Percentiles rank a stretch among this genome's conserved stretches.
These are phyloP conservation scores for Xylariaceae sp. DNA, from an alignment of 2,329 filamentous ascomycete genomes.

Conservation along the genomic window DNA sequence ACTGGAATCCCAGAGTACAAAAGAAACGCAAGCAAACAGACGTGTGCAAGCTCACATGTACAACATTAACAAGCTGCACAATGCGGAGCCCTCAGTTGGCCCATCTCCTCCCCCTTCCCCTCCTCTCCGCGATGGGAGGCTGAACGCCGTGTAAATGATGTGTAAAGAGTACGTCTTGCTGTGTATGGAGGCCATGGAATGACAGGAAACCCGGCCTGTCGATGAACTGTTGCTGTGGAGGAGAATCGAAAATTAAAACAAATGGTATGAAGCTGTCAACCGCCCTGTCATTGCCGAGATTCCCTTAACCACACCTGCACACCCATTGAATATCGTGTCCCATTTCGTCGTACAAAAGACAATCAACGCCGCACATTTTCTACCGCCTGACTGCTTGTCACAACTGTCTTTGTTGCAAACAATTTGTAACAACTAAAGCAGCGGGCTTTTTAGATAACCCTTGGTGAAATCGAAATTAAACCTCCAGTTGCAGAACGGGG, in stretches of 20 bases:
- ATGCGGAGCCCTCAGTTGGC: conserved; percentile 7
- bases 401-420: conserved; percentile 9
- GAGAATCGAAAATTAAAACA: conserved; percentile 18
- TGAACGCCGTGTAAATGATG: conserved; percentile 21
- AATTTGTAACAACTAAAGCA: conserved; percentile 17
- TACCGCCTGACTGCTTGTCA: conserved; percentile 24
- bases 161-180: conserved; percentile 18
- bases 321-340: conserved; percentile 31
- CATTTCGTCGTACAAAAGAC: conserved; percentile 33
- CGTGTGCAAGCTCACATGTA: conserved; percentile 5
- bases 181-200: conserved; percentile 1
- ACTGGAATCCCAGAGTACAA: background rate
- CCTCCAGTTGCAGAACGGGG: conserved; percentile 1
- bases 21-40: background rate
- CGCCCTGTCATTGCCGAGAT: conserved; percentile 3
- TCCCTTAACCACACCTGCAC: conserved; percentile 21
- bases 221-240: conserved; percentile 1
- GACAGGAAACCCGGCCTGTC: conserved; percentile 5
- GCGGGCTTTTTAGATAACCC: background rate
- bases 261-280: conserved; percentile 16
- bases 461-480: conserved; percentile 7
- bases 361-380: conserved; percentile 29
- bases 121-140: conserved; percentile 2
- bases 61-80: conserved; percentile 6
- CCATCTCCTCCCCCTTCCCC: conserved; percentile 8